Conservation (phyloP, 371 early-diverging fungal species). For the Capniomyces stellatus region DNA sequence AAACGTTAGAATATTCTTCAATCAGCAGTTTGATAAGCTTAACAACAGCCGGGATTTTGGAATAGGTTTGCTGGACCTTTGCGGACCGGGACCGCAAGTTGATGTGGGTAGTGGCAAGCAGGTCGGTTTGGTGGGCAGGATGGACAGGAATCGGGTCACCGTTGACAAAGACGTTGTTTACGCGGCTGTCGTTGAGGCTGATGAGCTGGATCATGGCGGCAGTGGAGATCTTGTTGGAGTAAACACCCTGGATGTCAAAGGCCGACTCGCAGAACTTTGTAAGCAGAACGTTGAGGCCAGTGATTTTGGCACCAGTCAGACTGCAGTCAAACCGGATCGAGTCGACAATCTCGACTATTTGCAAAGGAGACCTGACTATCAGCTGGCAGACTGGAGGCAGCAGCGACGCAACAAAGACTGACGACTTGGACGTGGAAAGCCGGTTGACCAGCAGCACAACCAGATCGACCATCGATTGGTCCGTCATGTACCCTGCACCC, state of each 20-base stretch:
- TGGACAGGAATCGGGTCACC: conserved; percentile 57
- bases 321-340: conserved; percentile 8
- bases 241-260: conserved; percentile 20
- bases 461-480: neutral
- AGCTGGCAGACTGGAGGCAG: conserved; percentile 56
- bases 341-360: conserved; percentile 27
- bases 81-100: conserved; percentile 17
- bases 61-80: conserved; percentile 40
- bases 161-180: conserved; percentile 46
- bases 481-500: no score
- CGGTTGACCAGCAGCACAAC: neutral
- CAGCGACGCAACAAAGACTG: conserved; percentile 46
- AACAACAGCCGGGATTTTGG: conserved; percentile 48
- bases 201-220: conserved; percentile 60
- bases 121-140: conserved; percentile 38
- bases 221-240: conserved; percentile 30
- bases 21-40: conserved; percentile 70
- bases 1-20: conserved; percentile 34
- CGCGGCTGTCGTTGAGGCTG: conserved; percentile 38
- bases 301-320: conserved; percentile 7
- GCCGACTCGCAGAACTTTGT: conserved; percentile 13
- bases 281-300: conserved; percentile 15
- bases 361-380: conserved; percentile 54
- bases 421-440: conserved; percentile 27
- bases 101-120: no score